Conservation (phyloP, 805 yeast species). For the Zygoascus bituminiphila region DNA sequence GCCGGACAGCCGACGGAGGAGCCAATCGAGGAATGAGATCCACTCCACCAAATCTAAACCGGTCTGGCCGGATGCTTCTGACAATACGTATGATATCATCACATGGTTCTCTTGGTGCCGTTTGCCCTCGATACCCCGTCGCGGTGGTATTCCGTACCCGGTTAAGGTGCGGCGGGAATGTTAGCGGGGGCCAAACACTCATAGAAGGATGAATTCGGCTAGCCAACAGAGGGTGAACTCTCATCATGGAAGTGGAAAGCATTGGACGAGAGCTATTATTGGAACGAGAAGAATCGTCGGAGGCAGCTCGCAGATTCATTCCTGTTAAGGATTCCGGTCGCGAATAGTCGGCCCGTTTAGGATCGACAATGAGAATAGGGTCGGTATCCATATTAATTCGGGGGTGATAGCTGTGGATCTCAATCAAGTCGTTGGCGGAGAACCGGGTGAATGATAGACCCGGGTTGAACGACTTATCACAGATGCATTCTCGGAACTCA, state of each 20-base stretch:
- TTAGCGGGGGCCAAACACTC: conserved; percentile 16
- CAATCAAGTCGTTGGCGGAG: not conserved
- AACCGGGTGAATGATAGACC: not conserved
- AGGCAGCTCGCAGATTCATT: not conserved
- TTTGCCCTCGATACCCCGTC: conserved; percentile 18
- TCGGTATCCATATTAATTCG: not conserved
- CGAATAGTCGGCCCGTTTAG: not conserved
- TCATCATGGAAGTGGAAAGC: conserved; percentile 7
- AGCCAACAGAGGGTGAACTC: conserved; percentile 15
- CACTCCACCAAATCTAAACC: not conserved
- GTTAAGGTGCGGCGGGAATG: conserved; percentile 16
- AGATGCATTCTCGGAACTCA: not conserved
- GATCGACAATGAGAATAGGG: not conserved
- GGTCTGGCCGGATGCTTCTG: not conserved
- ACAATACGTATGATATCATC: conserved; percentile 16
- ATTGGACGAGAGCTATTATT: not conserved
- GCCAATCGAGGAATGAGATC: not conserved
- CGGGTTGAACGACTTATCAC: not conserved
- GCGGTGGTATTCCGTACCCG: conserved; percentile 18
- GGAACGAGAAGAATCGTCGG: not conserved
- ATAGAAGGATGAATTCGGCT: conserved; percentile 19
- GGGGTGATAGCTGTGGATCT: not conserved
- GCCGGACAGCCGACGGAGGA: too few relatives aligned
- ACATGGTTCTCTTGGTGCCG: conserved; percentile 5
- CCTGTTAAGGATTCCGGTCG: not conserved